A percentile compares a stretch with the other conserved stretches of the same genome.
phyloP scores from a whole-genome alignment of 1,284 basidiomycete species.

The Porogramme epimiltina region DNA sequence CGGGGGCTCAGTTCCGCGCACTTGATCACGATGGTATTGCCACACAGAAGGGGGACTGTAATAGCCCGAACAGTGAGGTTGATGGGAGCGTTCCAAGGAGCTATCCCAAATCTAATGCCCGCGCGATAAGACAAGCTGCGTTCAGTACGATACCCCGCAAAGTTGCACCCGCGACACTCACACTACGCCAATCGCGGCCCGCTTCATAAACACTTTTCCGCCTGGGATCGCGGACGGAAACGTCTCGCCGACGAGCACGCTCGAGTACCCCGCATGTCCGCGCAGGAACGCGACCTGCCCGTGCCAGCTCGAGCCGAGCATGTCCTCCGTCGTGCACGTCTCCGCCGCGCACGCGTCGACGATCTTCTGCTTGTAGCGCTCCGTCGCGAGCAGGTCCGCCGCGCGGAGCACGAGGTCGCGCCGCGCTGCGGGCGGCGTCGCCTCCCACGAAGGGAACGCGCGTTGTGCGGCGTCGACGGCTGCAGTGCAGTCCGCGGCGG shows the following conservation, averaged over 20 bases:
- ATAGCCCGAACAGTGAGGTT: constrained; percentile 51
- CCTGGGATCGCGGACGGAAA: constrained; percentile 32
- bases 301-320: constrained; percentile 24
- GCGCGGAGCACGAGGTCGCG: constrained; percentile 49
- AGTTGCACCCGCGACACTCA: constrained; percentile 9
- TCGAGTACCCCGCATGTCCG: constrained; percentile 17
- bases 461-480: constrained; percentile 49
- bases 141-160: background rate
- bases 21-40: constrained; percentile 67
- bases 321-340: constrained; percentile 36
- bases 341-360: constrained; percentile 39
- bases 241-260: constrained; percentile 31
- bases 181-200: constrained; percentile 36
- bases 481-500: constrained; percentile 45
- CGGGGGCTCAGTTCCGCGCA: constrained; percentile 59
- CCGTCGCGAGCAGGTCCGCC: constrained; percentile 43
- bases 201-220: constrained; percentile 34
- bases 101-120: constrained; percentile 17
- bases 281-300: constrained; percentile 13
- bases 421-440: constrained; percentile 37
- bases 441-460: constrained; percentile 54
- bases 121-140: background rate
- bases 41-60: constrained; percentile 57
- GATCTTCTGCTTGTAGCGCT: constrained; percentile 43
- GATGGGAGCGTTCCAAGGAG: constrained; percentile 47